phyloP scores from a whole-genome alignment of 176 grass and related monocot genomes.

The Eragrostis curvula region DNA sequence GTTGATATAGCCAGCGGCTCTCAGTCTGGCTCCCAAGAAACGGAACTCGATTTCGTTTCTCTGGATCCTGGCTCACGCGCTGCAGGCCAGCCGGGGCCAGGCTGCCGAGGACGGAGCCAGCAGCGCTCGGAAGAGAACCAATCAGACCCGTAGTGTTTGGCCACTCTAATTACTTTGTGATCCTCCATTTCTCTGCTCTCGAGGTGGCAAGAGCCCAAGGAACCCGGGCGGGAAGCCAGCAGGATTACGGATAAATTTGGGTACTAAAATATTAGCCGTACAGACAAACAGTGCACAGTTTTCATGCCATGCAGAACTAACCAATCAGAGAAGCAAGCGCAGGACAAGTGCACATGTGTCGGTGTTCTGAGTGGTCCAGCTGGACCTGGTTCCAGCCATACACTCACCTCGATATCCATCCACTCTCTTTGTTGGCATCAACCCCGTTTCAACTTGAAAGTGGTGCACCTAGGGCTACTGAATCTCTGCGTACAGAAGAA shows the following conservation, averaged over 20 bases:
- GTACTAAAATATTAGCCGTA: background rate
- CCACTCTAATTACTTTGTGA: background rate
- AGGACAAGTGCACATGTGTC: conserved; percentile 43
- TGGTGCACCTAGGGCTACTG: conserved; percentile 8
- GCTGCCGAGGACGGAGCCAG: too few relatives aligned
- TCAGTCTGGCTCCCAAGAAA: too few relatives aligned
- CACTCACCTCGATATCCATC: background rate
- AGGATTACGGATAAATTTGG: conserved; percentile 13
- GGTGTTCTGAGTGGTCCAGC: conserved; percentile 18
- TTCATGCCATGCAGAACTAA: conserved; percentile 34
- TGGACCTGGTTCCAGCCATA: background rate
- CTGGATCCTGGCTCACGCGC: too few relatives aligned
- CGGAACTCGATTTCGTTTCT: too few relatives aligned
- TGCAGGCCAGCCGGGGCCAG: too few relatives aligned
- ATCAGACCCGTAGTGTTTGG: too few relatives aligned
- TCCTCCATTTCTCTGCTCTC: background rate
- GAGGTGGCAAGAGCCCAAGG: conserved; percentile 10
- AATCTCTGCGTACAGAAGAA: conserved; percentile 13
- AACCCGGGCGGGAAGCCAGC: conserved; percentile 27
- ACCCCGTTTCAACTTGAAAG: background rate
- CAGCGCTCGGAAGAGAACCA: too few relatives aligned
- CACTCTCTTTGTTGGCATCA: background rate
- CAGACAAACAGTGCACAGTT: conserved; percentile 15
- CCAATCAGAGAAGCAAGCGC: conserved; percentile 22
- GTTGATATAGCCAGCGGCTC: too few relatives aligned